A percentile compares a stretch with the other conserved stretches of the same genome.
These are phyloP conservation scores for Aspergillus floridensis DNA, from an alignment of 2,329 filamentous ascomycete species.

Conservation along the genomic window DNA sequence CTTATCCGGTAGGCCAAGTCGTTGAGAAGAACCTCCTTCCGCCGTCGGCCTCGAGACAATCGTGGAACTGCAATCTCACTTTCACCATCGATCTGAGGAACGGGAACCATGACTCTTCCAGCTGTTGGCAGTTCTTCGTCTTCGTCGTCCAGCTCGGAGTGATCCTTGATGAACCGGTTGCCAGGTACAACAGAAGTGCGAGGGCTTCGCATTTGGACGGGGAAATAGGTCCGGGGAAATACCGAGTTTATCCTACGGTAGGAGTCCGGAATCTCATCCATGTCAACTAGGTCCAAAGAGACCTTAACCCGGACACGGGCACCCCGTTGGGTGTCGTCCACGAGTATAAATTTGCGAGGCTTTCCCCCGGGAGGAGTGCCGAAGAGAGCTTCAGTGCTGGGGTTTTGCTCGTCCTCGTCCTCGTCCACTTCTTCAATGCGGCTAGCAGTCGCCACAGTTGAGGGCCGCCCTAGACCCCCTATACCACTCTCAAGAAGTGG, in stretches of 20 bases:
- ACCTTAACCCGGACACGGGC: slow-evolving; percentile 84
- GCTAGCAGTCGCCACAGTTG: slow-evolving; percentile 33
- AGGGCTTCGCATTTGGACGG: slow-evolving; percentile 86
- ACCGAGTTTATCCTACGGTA: slow-evolving; percentile 89
- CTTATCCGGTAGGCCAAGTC: slow-evolving; percentile 93
- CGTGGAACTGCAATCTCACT: slow-evolving; percentile 72
- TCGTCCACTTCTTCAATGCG: slow-evolving; percentile 22
- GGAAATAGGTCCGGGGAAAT: slow-evolving; percentile 87
- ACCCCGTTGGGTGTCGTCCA: slow-evolving; percentile 81
- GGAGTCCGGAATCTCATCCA: slow-evolving; percentile 92
- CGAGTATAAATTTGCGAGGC: slow-evolving; percentile 93
- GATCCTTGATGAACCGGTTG: slow-evolving; percentile 71
- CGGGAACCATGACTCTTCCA: slow-evolving; percentile 55
- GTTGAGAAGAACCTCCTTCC: slow-evolving; percentile 85
- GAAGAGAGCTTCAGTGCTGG: slow-evolving; percentile 67
- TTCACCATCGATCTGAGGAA: slow-evolving; percentile 66
- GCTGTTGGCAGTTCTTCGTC: slow-evolving; percentile 35
- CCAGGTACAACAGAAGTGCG: slow-evolving; percentile 69
- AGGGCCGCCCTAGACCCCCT: slow-evolving; percentile 36
- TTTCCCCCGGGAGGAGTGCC: slow-evolving; percentile 85
- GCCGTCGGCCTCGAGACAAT: slow-evolving; percentile 66
- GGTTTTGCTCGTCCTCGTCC: slow-evolving; percentile 29
- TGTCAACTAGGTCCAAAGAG: slow-evolving; percentile 88
- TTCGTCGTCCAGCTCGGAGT: slow-evolving; percentile 52
- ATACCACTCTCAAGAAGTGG: slow-evolving; percentile 60